Evolutionary conservation across 2,329 filamentous ascomycete genomes (phyloP), one percentile per base, ranked within the genome.

Genomic region (Thelonectria rubi): DNA sequence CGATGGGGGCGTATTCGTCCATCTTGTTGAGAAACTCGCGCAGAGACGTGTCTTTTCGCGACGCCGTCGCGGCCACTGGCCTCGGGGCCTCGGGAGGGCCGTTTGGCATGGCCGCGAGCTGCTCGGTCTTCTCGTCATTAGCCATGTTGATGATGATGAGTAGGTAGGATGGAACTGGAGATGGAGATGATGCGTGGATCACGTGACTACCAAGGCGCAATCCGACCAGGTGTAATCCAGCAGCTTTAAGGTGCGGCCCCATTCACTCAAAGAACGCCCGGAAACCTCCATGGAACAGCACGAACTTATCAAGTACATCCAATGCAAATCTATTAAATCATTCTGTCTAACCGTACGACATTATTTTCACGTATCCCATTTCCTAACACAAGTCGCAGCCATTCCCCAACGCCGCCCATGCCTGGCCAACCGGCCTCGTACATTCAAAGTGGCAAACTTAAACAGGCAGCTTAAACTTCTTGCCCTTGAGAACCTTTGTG

Each of bases 1-100:
- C 94, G 73, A 99, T 97, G 11, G 95, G 95, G 63, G 95, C 93
- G 79, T 95, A 98, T 73, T 99, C 95, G 75, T 99, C 95, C 90
- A 99, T 98, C 83, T 97, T 97, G 66, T 86, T 86, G 17, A 99
- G 79, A 74, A 99, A 97, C 78, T 98, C 94, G 74, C 94, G 91
- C 67, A 99, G 81, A 40, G 91, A 97, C 18, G 91, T 90, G 79
- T 99, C 95, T 79, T 98, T 98, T 76, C 93, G 92, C 54, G 90
- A 89, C 1, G 91, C 89, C 65, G 86, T 87, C 42, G 88, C 78
- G 61, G 91, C 89, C 6, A 83, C 77, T 50, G 85, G 75, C 53
- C 53, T 84, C 79, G 57, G 67, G 3, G 65, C 64, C 48, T 75
- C 74, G 48, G 51, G 34, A 21, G 71, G 70, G 39, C 69, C 71